Evolutionary conservation across 164 flowering plant genomes (phyloP).

Genomic region (Platanus orientalis): DNA sequence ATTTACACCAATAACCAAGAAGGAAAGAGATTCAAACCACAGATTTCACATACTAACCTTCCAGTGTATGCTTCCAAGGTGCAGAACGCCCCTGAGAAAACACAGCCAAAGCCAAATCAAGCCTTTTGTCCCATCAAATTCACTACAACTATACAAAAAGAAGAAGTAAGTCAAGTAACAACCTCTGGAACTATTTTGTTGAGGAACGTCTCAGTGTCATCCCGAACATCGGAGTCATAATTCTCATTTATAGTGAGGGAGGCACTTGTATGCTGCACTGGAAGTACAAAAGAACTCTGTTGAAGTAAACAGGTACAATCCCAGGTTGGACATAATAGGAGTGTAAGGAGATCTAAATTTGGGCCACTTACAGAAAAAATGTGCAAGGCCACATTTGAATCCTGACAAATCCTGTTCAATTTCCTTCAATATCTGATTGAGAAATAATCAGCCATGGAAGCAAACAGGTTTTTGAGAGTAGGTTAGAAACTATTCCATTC

Average conservation of each 20-base stretch:
- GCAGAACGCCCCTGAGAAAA: conserved; percentile 75
- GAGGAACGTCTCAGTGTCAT: conserved; percentile 93
- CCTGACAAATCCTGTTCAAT: conserved; percentile 77
- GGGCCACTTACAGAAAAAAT: conserved; percentile 71
- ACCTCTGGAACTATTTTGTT: conserved; percentile 94
- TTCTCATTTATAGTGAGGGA: conserved; percentile 96
- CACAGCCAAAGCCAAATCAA: conserved; percentile 4
- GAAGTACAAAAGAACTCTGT: conserved; percentile 1
- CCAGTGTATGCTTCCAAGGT: conserved; percentile 97
- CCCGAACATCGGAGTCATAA: conserved; percentile 89
- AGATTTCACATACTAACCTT: conserved; percentile 45
- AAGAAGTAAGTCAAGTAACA: conserved; percentile 1
- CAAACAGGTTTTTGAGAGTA: neutral
- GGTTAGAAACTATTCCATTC: neutral
- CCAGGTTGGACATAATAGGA: neutral
- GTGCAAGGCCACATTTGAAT: conserved; percentile 89
- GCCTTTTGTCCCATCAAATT: neutral
- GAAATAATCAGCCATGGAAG: neutral
- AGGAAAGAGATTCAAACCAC: neutral
- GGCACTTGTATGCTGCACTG: conserved; percentile 99
- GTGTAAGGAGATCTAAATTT: neutral
- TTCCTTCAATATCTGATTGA: conserved; percentile 70
- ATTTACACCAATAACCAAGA: neutral
- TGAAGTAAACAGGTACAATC: neutral
- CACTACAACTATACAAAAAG: neutral